phyloP scores from a whole-genome alignment of 2,329 filamentous ascomycete species.

The Sordariomycetes sp. region DNA sequence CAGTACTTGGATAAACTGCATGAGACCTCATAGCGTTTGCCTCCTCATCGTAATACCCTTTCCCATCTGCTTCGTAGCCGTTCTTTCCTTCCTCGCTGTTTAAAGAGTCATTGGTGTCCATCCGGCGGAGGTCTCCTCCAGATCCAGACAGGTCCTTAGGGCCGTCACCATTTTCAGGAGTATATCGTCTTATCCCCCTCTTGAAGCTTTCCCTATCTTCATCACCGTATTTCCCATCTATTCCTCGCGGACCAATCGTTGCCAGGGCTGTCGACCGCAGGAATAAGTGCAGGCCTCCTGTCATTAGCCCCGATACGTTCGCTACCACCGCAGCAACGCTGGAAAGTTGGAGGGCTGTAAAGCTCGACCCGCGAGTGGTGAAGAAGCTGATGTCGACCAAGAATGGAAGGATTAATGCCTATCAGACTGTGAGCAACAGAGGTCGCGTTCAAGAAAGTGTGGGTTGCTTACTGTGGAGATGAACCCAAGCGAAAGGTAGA shows the following conservation, averaged over 20 bases:
- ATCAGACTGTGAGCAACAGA: background rate
- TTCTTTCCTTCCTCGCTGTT: slow-evolving; percentile 7
- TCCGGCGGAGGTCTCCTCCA: slow-evolving; percentile 9
- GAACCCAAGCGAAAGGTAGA: slow-evolving; percentile 45
- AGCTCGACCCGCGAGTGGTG: slow-evolving; percentile 5
- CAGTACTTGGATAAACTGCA: slow-evolving; percentile 11
- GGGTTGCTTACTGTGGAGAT: slow-evolving; percentile 38
- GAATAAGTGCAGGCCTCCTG: slow-evolving; percentile 52
- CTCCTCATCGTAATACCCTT: slow-evolving; percentile 1
- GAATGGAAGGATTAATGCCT: slow-evolving; percentile 49
- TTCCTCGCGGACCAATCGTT: slow-evolving; percentile 35
- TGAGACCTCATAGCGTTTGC: slow-evolving; percentile 20
- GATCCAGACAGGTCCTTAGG: background rate
- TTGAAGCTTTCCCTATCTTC: slow-evolving; percentile 29
- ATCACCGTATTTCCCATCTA: slow-evolving; percentile 19
- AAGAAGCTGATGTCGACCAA: slow-evolving; percentile 43
- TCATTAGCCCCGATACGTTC: slow-evolving; percentile 52
- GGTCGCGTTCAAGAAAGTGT: background rate
- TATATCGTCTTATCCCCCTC: slow-evolving; percentile 31
- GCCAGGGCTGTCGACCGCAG: slow-evolving; percentile 48
- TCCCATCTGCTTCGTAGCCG: background rate
- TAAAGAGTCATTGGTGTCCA: slow-evolving; percentile 20
- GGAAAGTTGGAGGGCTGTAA: slow-evolving; percentile 33
- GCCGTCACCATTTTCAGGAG: slow-evolving; percentile 11
- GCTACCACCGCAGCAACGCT: slow-evolving; percentile 53